Evolutionary conservation across 2,329 filamentous ascomycete genomes (phyloP), one percentile per base, ranked within the genome.

Genomic region (Emergomyces orientalis): DNA sequence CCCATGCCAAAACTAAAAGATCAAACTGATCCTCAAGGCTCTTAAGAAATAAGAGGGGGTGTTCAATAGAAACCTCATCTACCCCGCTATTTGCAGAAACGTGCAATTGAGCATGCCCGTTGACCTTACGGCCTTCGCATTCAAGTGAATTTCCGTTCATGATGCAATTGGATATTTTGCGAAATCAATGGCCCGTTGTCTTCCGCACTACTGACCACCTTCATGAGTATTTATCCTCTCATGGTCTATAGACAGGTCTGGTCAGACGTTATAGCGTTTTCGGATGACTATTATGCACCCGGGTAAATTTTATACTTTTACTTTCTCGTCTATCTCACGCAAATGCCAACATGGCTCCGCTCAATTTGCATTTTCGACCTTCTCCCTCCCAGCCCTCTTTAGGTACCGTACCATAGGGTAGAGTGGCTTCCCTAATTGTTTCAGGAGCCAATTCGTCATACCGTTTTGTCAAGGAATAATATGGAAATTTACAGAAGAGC

Each of bases 1-100:
- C 41, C 65, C 65, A 66, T 47, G 61, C 62, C 14, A 63, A n/a
- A 30, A 66, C 49, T 13, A 66, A 7, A 3, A 60, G 22, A 30
- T 65, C 63, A 41, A 58, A 13, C 49, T 63, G 52, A 47, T 65
- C 47, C n/a, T 59, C 62, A 25, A 54, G 6, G 5, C 34, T 49
- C 13, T 49, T 51, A 11, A 19, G 56, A 22, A 43, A 32, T 41
- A 62, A 32, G 6, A 58, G 43, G 1, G 56, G 51, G 0, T 51
- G 49, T 49, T 60, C 47, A n/a, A 52, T 39, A 19, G 27, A 22
- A 17, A 63, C 25, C 19, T 14, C 11, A 37, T 61, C 22, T 54
- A 5, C 55, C 27, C 37, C 4, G 22, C 39, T 32, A 39, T 58
- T 37, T n/a, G 22, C 32, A 25, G 2, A 32, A 27, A 25, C 34